phyloP scores from a whole-genome alignment of 192 early-diverging fungal genomes.

The Entomortierella beljakovae region DNA sequence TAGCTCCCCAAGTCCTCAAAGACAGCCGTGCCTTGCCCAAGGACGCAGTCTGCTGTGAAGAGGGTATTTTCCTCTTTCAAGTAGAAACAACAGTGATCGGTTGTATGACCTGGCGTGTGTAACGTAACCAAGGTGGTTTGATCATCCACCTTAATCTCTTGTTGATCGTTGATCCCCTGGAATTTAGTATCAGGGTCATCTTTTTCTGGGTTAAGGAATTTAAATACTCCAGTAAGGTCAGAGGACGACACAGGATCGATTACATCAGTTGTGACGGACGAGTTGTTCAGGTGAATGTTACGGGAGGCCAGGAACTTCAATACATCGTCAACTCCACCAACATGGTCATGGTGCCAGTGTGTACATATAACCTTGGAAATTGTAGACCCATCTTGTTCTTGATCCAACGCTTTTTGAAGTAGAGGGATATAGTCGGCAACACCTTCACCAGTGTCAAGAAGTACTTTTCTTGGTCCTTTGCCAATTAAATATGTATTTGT shows the following conservation, averaged over 20 bases:
- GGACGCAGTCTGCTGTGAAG: constrained; percentile 84
- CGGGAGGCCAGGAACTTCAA: constrained; percentile 26
- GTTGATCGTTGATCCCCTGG: constrained; percentile 58
- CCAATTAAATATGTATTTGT: constrained; percentile 93
- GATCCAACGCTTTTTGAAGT: constrained; percentile 64
- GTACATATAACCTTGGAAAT: constrained; percentile 81
- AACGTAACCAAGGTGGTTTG: constrained; percentile 68
- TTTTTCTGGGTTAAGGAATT: constrained; percentile 32
- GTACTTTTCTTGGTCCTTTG: constrained; percentile 71
- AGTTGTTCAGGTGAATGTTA: constrained; percentile 21
- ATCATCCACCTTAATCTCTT: constrained; percentile 72
- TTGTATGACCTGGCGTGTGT: constrained; percentile 85
- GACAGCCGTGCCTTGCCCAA: constrained; percentile 86
- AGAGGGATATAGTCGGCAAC: constrained; percentile 71
- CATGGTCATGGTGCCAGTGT: constrained; percentile 87
- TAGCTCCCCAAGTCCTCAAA: constrained; percentile 81
- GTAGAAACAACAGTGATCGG: constrained; percentile 82
- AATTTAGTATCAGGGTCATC: constrained; percentile 50
- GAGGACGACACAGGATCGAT: constrained; percentile 17
- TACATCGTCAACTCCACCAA: constrained; percentile 71
- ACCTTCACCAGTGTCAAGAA: constrained; percentile 88
- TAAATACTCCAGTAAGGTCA: constrained; percentile 19
- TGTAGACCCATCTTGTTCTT: constrained; percentile 54
- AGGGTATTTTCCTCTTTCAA: constrained; percentile 75
- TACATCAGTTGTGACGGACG: constrained; percentile 17